Percentiles rank a stretch among this genome's conserved stretches.
Conservation (phyloP, 1,284 basidiomycete genomes). For the Earliella scabrosa region DNA sequence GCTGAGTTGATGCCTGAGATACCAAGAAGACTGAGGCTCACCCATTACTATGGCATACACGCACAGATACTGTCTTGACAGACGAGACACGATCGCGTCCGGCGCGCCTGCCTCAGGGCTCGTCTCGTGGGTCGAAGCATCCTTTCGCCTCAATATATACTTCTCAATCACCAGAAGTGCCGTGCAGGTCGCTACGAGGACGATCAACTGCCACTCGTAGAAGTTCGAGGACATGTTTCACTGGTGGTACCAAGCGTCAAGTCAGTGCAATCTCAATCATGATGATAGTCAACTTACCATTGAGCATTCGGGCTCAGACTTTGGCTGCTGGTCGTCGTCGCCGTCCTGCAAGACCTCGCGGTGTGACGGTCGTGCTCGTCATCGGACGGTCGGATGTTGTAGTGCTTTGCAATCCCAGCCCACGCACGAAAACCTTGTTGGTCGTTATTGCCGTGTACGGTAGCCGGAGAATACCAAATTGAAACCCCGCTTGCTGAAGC, state of each 20-base stretch:
- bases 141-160: no score
- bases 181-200: conserved; percentile 48
- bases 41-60: conserved; percentile 79
- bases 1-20: background rate
- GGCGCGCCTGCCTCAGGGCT: conserved; percentile 35
- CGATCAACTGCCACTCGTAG: conserved; percentile 56
- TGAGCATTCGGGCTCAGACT: no score
- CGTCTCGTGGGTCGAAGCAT: no score
- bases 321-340: no score
- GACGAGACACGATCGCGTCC: conserved; percentile 35
- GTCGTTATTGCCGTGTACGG: background rate
- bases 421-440: background rate
- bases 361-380: background rate
- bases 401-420: background rate
- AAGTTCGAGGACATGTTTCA: conserved; percentile 36
- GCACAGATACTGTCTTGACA: conserved; percentile 62
- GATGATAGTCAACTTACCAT: no score
- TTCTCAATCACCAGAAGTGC: conserved; percentile 52
- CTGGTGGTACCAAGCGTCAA: no score
- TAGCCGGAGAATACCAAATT: background rate
- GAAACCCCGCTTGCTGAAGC: conserved; percentile 5
- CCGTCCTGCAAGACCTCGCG: no score
- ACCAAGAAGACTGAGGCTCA: conserved; percentile 32
- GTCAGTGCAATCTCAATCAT: no score
- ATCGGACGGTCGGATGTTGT: background rate